A percentile compares a stretch with the other conserved stretches of the same genome.
phyloP scores from a whole-genome alignment of 441 rosid species.

The Adansonia gregorii region DNA sequence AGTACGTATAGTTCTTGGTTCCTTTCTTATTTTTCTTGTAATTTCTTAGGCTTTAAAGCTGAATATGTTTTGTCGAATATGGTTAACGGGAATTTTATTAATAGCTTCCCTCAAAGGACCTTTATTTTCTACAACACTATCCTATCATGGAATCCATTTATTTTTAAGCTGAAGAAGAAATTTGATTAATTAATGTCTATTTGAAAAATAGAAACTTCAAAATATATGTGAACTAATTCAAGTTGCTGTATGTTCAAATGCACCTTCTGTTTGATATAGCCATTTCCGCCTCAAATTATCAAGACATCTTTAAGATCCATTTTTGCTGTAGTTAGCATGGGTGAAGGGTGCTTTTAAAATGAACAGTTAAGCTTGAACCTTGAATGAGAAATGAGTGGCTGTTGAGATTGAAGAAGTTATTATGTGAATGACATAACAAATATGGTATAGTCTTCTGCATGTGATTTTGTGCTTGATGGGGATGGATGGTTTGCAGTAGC shows the following conservation, averaged over 20 bases:
- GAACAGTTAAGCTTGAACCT: not conserved
- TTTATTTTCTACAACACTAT: not conserved
- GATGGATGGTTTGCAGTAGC: not conserved
- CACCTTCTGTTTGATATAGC: not conserved
- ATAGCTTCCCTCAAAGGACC: not conserved
- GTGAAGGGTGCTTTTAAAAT: not conserved
- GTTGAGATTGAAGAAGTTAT: constrained; percentile 1
- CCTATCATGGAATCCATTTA: constrained; percentile 17
- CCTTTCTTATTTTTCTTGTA: constrained; percentile 20
- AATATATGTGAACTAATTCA: not conserved
- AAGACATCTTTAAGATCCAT: not conserved
- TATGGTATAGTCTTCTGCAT: not conserved
- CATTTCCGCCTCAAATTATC: not conserved
- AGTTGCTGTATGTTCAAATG: not conserved
- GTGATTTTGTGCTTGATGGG: not conserved
- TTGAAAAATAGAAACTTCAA: not conserved
- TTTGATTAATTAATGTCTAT: not conserved
- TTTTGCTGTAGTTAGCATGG: not conserved
- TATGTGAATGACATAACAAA: not conserved
- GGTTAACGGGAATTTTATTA: not conserved
- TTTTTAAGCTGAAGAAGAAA: constrained; percentile 7
- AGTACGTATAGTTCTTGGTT: constrained; percentile 55
- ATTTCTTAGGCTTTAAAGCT: constrained; percentile 11
- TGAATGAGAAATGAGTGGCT: not conserved
- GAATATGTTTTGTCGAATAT: not conserved